These are phyloP conservation scores for Coleophoma cylindrospora DNA, from an alignment of 2,329 filamentous ascomycete species.

Conservation along the genomic window DNA sequence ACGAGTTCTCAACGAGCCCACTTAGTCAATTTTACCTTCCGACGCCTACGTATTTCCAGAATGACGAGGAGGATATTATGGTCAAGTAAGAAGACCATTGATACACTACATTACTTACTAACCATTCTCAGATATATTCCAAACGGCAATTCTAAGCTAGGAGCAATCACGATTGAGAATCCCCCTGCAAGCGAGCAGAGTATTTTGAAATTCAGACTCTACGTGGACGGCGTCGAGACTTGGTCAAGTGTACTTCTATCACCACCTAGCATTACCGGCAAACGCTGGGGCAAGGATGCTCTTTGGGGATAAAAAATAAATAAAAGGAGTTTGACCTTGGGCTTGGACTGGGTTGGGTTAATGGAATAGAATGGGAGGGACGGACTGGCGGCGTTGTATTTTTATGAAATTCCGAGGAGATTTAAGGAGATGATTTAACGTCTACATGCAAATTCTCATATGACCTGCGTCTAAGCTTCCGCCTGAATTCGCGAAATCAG, in stretches of 20 bases:
- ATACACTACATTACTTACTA: constrained; percentile 11
- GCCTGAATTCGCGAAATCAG: no score
- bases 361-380: no score
- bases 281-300: constrained; percentile 20
- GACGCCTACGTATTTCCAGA: constrained; percentile 75
- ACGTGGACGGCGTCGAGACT: constrained; percentile 71
- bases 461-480: no score
- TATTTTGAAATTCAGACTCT: constrained; percentile 74
- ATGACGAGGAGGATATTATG: constrained; percentile 74
- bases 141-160: constrained; percentile 84
- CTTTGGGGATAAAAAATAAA: constrained; percentile 20
- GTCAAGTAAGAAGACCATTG: constrained; percentile 60
- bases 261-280: constrained; percentile 29
- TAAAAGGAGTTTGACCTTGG: no score
- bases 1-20: constrained; percentile 90
- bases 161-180: constrained; percentile 72
- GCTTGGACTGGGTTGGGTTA: no score
- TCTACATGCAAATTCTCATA: no score
- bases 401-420: no score
- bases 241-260: constrained; percentile 63
- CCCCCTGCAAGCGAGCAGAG: constrained; percentile 61
- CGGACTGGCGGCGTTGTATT: no score
- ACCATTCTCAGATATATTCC: constrained; percentile 60
- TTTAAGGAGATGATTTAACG: no score
- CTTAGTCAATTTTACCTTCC: constrained; percentile 93